Percentiles rank a stretch among this genome's conserved stretches.
Conservation (phyloP, 2,329 filamentous ascomycete species). For the Arthroderma uncinatum region DNA sequence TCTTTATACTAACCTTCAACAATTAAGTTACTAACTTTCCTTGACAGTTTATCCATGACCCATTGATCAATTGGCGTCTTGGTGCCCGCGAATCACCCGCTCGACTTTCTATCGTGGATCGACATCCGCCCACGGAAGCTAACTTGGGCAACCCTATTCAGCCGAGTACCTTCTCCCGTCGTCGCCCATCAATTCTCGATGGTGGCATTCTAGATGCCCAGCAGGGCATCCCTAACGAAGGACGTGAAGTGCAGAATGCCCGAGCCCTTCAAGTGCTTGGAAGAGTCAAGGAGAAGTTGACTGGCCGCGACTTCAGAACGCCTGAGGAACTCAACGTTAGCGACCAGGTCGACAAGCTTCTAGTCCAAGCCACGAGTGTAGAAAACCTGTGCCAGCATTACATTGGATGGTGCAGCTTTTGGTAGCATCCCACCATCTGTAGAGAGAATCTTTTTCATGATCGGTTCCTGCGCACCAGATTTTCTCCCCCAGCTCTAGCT, state of each 20-base stretch:
- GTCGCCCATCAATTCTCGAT: constrained; percentile 61
- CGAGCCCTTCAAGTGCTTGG: constrained; percentile 82
- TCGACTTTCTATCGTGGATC: constrained; percentile 50
- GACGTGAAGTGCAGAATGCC: constrained; percentile 76
- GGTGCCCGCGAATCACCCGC: constrained; percentile 51
- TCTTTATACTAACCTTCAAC: background rate
- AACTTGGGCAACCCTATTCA: constrained; percentile 42
- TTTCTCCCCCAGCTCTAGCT: background rate
- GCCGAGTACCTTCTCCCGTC: constrained; percentile 56
- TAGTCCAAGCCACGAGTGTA: constrained; percentile 88
- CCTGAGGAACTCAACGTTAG: constrained; percentile 74
- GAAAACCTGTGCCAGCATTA: constrained; percentile 99
- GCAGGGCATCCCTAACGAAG: constrained; percentile 34
- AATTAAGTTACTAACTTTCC: background rate
- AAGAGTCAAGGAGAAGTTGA: constrained; percentile 89
- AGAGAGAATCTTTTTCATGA: background rate
- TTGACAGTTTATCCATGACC: constrained; percentile 88
- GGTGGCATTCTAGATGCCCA: constrained; percentile 36
- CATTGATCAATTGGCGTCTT: constrained; percentile 94
- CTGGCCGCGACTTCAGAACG: constrained; percentile 80
- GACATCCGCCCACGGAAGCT: constrained; percentile 43
- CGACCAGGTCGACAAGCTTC: constrained; percentile 84
- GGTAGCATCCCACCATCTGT: constrained; percentile 42
- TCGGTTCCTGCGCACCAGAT: background rate
- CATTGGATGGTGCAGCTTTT: constrained; percentile 98